A percentile compares a stretch with the other conserved stretches of the same genome.
Evolutionary conservation across 1,284 basidiomycete species (phyloP).

Genomic region (Pseudozyma hubeiensis): DNA sequence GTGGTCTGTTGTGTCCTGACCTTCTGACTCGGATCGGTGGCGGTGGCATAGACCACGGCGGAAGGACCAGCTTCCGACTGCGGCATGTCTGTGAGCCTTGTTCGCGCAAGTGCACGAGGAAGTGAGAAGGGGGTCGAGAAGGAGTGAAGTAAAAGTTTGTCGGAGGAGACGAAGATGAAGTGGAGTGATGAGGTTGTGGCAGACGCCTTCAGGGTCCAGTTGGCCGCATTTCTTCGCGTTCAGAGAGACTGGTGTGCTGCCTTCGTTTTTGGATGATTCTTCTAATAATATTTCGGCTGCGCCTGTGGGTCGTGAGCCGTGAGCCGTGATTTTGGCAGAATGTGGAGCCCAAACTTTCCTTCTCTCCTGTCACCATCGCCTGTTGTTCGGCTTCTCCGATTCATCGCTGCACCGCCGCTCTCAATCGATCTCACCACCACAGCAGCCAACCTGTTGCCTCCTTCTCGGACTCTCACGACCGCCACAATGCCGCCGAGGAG

Average conservation of each 20-base stretch:
- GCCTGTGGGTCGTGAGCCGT: no score
- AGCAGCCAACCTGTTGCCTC: no score
- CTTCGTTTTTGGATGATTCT: not conserved
- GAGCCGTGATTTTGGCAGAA: not conserved
- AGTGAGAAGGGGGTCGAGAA: not conserved
- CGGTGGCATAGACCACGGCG: slow-evolving; percentile 1
- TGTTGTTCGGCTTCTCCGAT: not conserved
- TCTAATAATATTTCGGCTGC: not conserved
- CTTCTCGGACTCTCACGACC: not conserved
- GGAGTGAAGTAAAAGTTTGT: not conserved
- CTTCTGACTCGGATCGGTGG: not conserved
- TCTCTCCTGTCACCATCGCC: no score
- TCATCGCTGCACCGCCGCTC: no score
- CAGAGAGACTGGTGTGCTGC: slow-evolving; percentile 5
- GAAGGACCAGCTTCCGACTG: slow-evolving; percentile 13
- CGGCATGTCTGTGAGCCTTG: slow-evolving; percentile 13
- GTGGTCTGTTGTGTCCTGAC: slow-evolving; percentile 6
- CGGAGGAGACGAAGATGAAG: not conserved
- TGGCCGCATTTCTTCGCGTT: not conserved
- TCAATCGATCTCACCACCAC: no score
- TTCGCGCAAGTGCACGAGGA: not conserved
- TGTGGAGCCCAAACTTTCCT: slow-evolving; percentile 14
- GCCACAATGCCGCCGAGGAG: slow-evolving; percentile 31
- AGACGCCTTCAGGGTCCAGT: slow-evolving; percentile 18
- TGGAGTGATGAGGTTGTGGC: slow-evolving; percentile 11